These are phyloP conservation scores for Lactarius vividus DNA, from an alignment of 768 basidiomycete species.

Conservation along the genomic window DNA sequence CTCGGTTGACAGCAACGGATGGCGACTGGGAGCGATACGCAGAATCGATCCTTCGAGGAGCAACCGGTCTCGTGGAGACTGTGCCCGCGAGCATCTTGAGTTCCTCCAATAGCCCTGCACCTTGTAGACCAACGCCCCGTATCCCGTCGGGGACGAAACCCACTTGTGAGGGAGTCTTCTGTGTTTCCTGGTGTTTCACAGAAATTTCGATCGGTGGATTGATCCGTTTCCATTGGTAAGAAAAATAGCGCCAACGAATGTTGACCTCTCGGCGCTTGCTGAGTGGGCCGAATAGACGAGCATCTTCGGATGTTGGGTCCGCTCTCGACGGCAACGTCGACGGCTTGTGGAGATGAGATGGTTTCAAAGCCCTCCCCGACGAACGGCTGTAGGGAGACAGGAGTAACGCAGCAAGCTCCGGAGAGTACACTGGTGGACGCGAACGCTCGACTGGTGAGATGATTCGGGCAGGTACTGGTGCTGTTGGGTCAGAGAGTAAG, in stretches of 20 bases:
- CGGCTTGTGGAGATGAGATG: conserved; percentile 45
- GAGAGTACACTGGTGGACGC: conserved; percentile 63
- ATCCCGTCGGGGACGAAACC: conserved; percentile 31
- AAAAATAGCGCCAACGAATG: conserved; percentile 65
- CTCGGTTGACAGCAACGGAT: not conserved
- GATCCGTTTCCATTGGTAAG: conserved; percentile 51
- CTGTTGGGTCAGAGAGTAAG: conserved; percentile 47
- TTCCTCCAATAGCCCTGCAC: conserved; percentile 43
- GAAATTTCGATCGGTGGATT: conserved; percentile 57
- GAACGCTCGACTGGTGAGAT: conserved; percentile 52
- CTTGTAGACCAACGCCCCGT: conserved; percentile 44
- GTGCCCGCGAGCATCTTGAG: conserved; percentile 44
- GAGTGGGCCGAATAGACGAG: conserved; percentile 56
- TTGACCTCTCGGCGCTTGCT: conserved; percentile 77
- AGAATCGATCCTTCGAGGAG: conserved; percentile 14
- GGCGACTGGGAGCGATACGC: not conserved
- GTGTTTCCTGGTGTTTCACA: conserved; percentile 26
- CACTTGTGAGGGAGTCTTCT: conserved; percentile 17
- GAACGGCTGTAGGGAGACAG: conserved; percentile 47
- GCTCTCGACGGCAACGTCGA: conserved; percentile 57
- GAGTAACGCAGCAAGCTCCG: conserved; percentile 61
- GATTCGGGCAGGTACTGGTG: conserved; percentile 44
- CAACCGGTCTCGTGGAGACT: conserved; percentile 27
- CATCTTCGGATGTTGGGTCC: conserved; percentile 56
- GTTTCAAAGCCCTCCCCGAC: conserved; percentile 43